Base-by-base conservation (phyloP, 495 filamentous ascomycete species). In the Aspergillus mulundensis region DNA sequence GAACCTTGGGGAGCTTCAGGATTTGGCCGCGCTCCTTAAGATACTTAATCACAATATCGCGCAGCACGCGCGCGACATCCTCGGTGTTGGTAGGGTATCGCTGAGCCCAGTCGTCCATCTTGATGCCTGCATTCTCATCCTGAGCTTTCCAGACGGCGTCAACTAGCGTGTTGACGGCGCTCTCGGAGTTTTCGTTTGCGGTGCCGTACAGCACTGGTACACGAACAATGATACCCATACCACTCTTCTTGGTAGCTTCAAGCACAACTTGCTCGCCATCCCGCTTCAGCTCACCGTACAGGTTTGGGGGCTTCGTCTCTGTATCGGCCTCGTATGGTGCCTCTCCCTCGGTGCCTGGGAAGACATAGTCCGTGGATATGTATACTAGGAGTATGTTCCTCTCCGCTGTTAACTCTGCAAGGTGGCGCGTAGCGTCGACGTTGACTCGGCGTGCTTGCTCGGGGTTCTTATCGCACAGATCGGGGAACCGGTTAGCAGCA, bases 361-460 rank as follows among this genome's bases (percentile, higher is more conserved):
- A 97, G 41, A 97, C 90, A 68, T 97, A 97, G 74, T 97, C 92
- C 39, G 92, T 96, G 0, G 89, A 94, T 66, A 97, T 95, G 77
- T 96, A 96, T 66, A 96, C 83, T 28, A 96, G 77, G 47, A 95
- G 66, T 58, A 85, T 83, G n/a, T 69, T 70, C 11, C 83, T 81
- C 15, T 72, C 61, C 16, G 83, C 79, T 62, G 88, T 87, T 30
- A 84, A 75, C 25, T 79, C 70, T 18, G 91, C 90, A 18, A 97
- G 82, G 19, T 65, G 61, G 28, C 77, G 74, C 15, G 88, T 83
- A 10, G 90, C 86, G 5, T 84, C 79, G 23, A 93, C 82, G 66
- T 97, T 97, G 58, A 96, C 72, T 32, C 74, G 79, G 54, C 84
- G 82, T 0, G 89, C 88, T 57, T 85, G 85, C 39, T 85, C 82